These are phyloP conservation scores for Lupinus albus DNA, from an alignment of 306 rosid species.

Conservation along the genomic window DNA sequence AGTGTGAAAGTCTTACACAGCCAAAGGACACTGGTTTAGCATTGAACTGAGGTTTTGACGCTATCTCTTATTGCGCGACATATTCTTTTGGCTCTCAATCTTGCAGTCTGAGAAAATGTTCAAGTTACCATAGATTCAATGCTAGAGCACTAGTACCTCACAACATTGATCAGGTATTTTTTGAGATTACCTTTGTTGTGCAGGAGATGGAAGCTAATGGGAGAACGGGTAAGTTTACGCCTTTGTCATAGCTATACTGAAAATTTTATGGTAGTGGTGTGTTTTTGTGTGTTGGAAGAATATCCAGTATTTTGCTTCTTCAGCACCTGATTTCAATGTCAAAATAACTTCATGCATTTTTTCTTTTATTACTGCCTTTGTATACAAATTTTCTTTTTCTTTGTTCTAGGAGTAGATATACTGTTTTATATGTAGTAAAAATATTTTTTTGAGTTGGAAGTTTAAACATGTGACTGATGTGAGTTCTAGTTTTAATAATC, in stretches of 20 bases:
- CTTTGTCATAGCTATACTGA: neutral
- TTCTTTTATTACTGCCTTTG: too few relatives aligned
- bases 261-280: neutral
- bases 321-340: too few relatives aligned
- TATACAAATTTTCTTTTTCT: too few relatives aligned
- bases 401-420: too few relatives aligned
- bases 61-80: neutral
- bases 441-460: neutral
- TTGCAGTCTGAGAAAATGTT: neutral
- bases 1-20: too few relatives aligned
- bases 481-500: neutral
- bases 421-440: too few relatives aligned
- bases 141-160: neutral
- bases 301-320: too few relatives aligned
- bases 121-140: neutral
- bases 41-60: neutral
- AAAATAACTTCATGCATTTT: too few relatives aligned
- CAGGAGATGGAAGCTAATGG: constrained; percentile 8
- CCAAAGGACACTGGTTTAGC: too few relatives aligned
- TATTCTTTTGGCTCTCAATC: neutral
- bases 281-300: neutral
- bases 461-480: neutral
- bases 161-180: neutral
- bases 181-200: too few relatives aligned
- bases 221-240: constrained; percentile 2